Evolutionary conservation across 345 rosid species (phyloP).

Genomic region (Corymbia maculata): DNA sequence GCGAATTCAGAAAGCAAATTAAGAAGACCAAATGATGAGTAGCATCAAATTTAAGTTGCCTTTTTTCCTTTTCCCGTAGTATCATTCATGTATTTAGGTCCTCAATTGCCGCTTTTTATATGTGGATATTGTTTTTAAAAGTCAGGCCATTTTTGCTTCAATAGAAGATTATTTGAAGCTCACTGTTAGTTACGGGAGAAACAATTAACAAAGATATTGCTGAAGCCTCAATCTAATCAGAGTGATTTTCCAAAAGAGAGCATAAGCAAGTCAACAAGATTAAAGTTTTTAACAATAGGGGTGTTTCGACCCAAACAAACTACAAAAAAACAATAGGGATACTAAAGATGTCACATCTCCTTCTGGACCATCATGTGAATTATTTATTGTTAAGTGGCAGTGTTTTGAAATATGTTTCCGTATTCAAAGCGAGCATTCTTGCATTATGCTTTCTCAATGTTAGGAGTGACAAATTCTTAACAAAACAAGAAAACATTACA

Average conservation of each 20-base stretch:
- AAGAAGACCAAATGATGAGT: slow-evolving; percentile 26
- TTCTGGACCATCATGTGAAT: not conserved
- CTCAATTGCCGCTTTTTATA: not conserved
- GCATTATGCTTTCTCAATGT: no score
- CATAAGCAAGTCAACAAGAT: not conserved
- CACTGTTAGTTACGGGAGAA: not conserved
- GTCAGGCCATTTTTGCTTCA: not conserved
- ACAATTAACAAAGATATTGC: not conserved
- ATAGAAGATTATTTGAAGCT: not conserved
- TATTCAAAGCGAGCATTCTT: not conserved
- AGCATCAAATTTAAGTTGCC: not conserved
- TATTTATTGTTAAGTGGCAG: not conserved
- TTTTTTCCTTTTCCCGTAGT: not conserved
- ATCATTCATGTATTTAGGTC: slow-evolving; percentile 8
- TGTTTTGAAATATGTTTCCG: not conserved
- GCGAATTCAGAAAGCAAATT: slow-evolving; percentile 47
- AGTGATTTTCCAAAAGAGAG: not conserved
- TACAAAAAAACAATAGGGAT: no score
- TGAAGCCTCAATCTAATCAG: not conserved
- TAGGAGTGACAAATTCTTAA: no score
- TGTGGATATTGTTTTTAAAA: not conserved
- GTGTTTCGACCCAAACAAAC: no score
- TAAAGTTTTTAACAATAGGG: not conserved
- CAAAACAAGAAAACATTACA: no score
- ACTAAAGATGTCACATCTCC: not conserved